Evolutionary conservation across 495 filamentous ascomycete genomes (phyloP), one percentile per base, ranked within the genome.

Genomic region (Cercophora samala): DNA sequence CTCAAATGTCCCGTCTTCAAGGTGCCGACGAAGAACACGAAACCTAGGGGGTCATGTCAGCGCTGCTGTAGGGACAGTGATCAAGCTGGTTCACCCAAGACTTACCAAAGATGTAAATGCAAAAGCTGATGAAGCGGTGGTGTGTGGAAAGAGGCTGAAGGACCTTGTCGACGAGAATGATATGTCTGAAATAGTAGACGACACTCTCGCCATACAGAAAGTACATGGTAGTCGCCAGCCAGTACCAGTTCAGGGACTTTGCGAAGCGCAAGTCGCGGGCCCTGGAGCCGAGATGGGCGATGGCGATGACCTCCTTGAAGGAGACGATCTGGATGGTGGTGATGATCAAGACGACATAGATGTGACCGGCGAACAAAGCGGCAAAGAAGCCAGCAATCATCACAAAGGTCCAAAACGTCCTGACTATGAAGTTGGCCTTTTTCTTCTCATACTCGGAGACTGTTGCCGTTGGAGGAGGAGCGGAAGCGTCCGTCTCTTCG

Each of bases 131-230:
- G 81, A 99, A 99, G 42, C 96, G 89, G 77, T 99, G 96, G 78
- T 99, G 96, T 6, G 94, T 97, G 26, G 96, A 93, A 69, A 99
- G 89, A 3, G 94, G 94, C 60, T 96, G 82, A 59, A 99, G 80
- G 37, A 98, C 90, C 75, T 89, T 90, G 78, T 97, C 94, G n/a
- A 99, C 91, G 66, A 98, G 78, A 32, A 99, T 86, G 64, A 99
- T 91, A 71, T 98, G 96, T 83, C 98, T 98, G 80, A 99, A 98
- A 78, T 99, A 99, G 80, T 98, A 99, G 67, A 99, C 95, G 69
- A 99, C 94, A 69, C 92, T 97, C 80, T 99, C 96, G 66, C 96
- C 96, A 72, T 99, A 98, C 32, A 99, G 81, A 71, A 96, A 99
- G 81, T 98, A 99, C 95, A 98, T 98, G 64, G 93, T 95, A 19